Evolutionary conservation across 139 green algal species (phyloP).

Genomic region (Auxenochlorella protothecoides): DNA sequence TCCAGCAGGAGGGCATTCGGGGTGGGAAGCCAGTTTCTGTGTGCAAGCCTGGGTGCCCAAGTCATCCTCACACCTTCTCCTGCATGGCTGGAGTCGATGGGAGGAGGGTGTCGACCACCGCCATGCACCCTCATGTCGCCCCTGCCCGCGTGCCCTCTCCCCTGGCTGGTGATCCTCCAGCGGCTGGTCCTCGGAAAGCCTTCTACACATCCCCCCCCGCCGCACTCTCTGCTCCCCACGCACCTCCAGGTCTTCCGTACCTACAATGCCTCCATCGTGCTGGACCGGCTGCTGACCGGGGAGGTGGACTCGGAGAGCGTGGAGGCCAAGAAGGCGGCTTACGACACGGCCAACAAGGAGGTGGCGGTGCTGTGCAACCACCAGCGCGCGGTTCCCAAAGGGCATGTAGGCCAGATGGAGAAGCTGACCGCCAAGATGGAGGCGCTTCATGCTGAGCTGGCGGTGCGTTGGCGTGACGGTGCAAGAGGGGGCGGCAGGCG

Average conservation of each 20-base stretch:
- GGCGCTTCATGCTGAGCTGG: conserved; percentile 30
- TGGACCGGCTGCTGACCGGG: conserved; percentile 71
- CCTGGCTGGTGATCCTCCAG: background rate
- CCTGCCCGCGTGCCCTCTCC: too few species aligned
- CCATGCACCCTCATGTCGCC: too few species aligned
- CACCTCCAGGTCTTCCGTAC: conserved; percentile 85
- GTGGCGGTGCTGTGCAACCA: conserved; percentile 99
- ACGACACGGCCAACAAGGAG: conserved; percentile 97
- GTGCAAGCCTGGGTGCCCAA: too few species aligned
- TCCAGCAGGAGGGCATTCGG: too few species aligned
- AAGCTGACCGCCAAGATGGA: conserved; percentile 51
- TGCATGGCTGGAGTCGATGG: too few species aligned
- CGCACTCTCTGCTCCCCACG: background rate
- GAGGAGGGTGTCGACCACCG: too few species aligned
- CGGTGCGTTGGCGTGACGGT: background rate
- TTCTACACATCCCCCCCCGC: background rate
- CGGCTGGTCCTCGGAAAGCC: background rate
- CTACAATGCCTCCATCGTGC: conserved; percentile 94
- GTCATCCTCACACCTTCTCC: too few species aligned
- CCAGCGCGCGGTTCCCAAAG: conserved; percentile 82
- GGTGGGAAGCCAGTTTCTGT: background rate
- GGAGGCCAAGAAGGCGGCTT: conserved; percentile 57
- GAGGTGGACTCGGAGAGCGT: conserved; percentile 23
- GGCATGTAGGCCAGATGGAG: conserved; percentile 75
- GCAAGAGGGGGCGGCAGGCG: too few species aligned